Conservation (phyloP, 2,329 filamentous ascomycete genomes). For the Lomentospora prolificans region DNA sequence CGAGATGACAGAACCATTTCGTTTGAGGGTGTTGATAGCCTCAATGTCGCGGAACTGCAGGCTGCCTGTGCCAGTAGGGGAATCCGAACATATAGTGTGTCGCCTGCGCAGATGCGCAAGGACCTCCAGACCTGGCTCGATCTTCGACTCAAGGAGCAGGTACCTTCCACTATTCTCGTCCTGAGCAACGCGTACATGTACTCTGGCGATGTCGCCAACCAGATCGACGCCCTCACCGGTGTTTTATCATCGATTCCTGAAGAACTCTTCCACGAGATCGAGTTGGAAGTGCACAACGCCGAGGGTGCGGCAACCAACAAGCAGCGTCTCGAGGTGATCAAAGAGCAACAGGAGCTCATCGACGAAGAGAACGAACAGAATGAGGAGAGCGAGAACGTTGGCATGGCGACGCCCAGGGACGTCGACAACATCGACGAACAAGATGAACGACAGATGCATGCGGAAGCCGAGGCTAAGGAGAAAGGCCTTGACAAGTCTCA, state of each 20-base stretch:
- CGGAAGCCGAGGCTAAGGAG: conserved; percentile 28
- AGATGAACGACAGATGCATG: conserved; percentile 56
- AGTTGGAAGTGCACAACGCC: conserved; percentile 92
- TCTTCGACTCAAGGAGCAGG: conserved; percentile 81
- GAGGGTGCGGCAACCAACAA: conserved; percentile 98
- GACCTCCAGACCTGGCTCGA: conserved; percentile 93
- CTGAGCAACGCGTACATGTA: conserved; percentile 98
- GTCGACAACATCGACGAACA: conserved; percentile 91
- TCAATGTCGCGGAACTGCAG: conserved; percentile 90
- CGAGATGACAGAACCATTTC: conserved; percentile 90
- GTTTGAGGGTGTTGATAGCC: conserved; percentile 84
- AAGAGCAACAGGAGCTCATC: conserved; percentile 97
- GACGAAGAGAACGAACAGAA: conserved; percentile 94
- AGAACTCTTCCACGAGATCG: conserved; percentile 98
- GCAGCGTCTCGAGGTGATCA: conserved; percentile 94
- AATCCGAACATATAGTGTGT: conserved; percentile 85
- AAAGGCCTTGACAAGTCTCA: conserved; percentile 15
- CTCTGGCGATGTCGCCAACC: conserved; percentile 77
- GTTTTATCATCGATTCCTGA: conserved; percentile 93
- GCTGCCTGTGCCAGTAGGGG: conserved; percentile 85
- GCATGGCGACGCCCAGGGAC: conserved; percentile 69
- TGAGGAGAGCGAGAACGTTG: conserved; percentile 65
- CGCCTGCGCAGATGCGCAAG: conserved; percentile 75
- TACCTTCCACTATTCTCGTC: conserved; percentile 92
- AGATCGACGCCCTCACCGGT: conserved; percentile 86